Evolutionary conservation across 2,329 filamentous ascomycete genomes (phyloP), one percentile per base, ranked within the genome.

Genomic region (Curvularia hawaiiensis): DNA sequence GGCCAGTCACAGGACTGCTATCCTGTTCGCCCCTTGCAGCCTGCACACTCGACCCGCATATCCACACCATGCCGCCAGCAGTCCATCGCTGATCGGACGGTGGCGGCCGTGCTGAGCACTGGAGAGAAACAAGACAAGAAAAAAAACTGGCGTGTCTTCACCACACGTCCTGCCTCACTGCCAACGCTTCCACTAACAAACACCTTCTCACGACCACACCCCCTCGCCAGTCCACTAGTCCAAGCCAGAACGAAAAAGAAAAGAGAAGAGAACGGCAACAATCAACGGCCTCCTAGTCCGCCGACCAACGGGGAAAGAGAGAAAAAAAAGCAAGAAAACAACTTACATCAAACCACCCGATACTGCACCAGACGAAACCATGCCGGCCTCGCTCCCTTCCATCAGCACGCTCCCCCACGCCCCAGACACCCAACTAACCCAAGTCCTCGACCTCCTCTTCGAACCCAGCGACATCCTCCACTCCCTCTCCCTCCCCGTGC

Each of bases 401-500:
- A 80, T 88, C 67, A 72, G 79, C 45, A 77, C 79, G 14, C 79
- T 96, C 39, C 79, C 82, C 26, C 77, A 79, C 46, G 83, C 88
- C 48, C 72, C 86, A 18, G 81, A 85, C 30, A 68, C 80, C 28
- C 78, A 83, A 20, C 83, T 90, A 54, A 82, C 80, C 38, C 70
- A 77, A 4, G 79, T 88, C 49, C 84, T 97, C 48, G 90, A 96
- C 77, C 82, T 88, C 3, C 87, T 97, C 58, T 97, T 97, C 77
- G 93, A 97, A 74, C 90, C 91, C 16, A 92, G 89, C 52, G 80
- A 84, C 0, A 85, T 88, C 50, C 85, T 97, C 1, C 91, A 94
- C 75, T 81, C 83, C 12, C 82, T 95, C 14, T 85, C 90, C 16
- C 74, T 91, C 6, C 90, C 90, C 2, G 78, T 89, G 2, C 80